Evolutionary conservation across 2,329 filamentous ascomycete species (phyloP).

Genomic region (Dothistroma pini): DNA sequence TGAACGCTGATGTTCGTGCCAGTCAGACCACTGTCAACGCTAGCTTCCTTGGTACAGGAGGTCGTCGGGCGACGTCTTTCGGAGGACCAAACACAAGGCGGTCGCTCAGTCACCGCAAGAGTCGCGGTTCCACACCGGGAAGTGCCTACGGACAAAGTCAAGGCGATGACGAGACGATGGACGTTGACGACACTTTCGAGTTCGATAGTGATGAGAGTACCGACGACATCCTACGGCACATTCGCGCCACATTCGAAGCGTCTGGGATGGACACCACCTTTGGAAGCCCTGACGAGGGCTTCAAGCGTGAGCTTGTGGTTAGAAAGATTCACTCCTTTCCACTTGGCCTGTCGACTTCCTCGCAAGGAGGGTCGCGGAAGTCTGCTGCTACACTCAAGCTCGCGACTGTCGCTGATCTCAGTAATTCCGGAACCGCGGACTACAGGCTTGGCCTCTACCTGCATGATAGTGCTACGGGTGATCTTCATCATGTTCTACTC

Average conservation of each 20-base stretch:
- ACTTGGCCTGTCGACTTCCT: constrained; percentile 11
- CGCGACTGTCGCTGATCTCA: constrained; percentile 18
- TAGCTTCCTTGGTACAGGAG: constrained; percentile 50
- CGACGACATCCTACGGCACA: constrained; percentile 28
- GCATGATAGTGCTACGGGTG: constrained; percentile 24
- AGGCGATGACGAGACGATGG: constrained; percentile 34
- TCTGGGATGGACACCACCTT: constrained; percentile 32
- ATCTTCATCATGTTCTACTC: constrained; percentile 24
- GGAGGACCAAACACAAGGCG: constrained; percentile 62
- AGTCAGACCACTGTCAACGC: constrained; percentile 40
- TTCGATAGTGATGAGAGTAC: constrained; percentile 28
- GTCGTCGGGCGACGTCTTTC: constrained; percentile 67
- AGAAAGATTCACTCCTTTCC: constrained; percentile 32
- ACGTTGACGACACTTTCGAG: constrained; percentile 31
- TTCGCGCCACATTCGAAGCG: constrained; percentile 30
- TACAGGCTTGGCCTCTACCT: constrained; percentile 27
- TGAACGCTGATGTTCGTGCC: constrained; percentile 56
- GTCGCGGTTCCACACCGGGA: constrained; percentile 57
- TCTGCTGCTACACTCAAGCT: constrained; percentile 12
- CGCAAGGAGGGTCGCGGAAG: not conserved
- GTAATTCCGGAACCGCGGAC: constrained; percentile 17
- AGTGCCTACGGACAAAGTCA: constrained; percentile 36
- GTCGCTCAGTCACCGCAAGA: constrained; percentile 53
- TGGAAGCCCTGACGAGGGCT: constrained; percentile 31
- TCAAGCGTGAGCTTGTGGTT: constrained; percentile 34